phyloP scores from a whole-genome alignment of 768 basidiomycete genomes.

The Lepiota venenata region DNA sequence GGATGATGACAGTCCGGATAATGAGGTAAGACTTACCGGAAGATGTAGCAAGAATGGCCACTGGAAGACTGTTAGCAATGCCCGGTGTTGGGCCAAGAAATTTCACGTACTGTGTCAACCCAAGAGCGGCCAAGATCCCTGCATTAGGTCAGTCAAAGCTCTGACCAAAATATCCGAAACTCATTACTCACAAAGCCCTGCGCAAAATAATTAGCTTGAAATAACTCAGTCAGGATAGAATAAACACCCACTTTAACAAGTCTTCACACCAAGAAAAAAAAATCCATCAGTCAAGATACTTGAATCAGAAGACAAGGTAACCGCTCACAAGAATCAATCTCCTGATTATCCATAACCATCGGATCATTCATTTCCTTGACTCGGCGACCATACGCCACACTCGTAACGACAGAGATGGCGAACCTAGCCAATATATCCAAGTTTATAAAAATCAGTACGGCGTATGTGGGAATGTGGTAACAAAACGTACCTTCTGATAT shows the following conservation, averaged over 20 bases:
- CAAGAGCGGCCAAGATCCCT: slow-evolving; percentile 12
- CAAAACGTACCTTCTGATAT: slow-evolving; percentile 19
- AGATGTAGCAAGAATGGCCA: slow-evolving; percentile 15
- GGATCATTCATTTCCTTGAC: slow-evolving; percentile 20
- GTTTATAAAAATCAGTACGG: slow-evolving; percentile 9
- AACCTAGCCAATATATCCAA: slow-evolving; percentile 14
- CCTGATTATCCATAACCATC: slow-evolving; percentile 19
- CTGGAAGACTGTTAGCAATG: slow-evolving; percentile 1
- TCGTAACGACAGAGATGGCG: slow-evolving; percentile 21
- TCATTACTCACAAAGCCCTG: slow-evolving; percentile 1
- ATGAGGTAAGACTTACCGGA: slow-evolving; percentile 5
- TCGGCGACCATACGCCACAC: slow-evolving; percentile 22
- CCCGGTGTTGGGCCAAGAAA: background rate
- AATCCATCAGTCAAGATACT: background rate
- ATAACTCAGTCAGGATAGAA: background rate
- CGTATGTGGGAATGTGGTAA: background rate
- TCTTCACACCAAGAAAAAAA: slow-evolving; percentile 8
- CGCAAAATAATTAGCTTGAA: background rate
- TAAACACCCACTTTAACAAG: slow-evolving; percentile 2
- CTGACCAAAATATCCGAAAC: background rate
- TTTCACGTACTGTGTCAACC: slow-evolving; percentile 9
- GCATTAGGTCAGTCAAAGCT: background rate
- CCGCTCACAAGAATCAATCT: slow-evolving; percentile 20
- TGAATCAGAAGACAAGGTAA: background rate
- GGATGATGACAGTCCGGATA: background rate